phyloP scores from a whole-genome alignment of 1,284 basidiomycete species.

The Rhodotorula sp. region DNA sequence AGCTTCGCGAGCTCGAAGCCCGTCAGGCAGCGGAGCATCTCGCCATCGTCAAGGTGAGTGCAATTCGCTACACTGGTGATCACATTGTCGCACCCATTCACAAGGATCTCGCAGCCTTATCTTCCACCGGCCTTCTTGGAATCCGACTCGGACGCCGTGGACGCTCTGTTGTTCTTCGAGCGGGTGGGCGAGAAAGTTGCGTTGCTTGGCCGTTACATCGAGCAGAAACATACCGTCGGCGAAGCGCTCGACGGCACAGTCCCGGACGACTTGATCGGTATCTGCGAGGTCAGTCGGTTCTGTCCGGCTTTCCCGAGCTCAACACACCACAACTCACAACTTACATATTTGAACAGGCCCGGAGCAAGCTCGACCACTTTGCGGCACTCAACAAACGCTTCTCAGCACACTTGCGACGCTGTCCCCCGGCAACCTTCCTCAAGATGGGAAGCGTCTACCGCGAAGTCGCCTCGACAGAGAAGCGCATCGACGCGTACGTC shows the following conservation, averaged over 20 bases:
- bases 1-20: constrained; percentile 77
- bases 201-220: constrained; percentile 74
- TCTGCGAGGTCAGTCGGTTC: constrained; percentile 69
- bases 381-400: constrained; percentile 83
- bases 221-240: constrained; percentile 74
- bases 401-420: constrained; percentile 70
- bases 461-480: constrained; percentile 84
- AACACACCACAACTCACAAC: neutral
- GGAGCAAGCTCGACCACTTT: constrained; percentile 72
- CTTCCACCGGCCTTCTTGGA: constrained; percentile 80
- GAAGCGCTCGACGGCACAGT: constrained; percentile 75
- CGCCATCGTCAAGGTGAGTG: constrained; percentile 53
- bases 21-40: constrained; percentile 74
- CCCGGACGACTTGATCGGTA: constrained; percentile 75
- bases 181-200: constrained; percentile 79
- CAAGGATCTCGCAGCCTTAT: constrained; percentile 61
- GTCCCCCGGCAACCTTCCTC: constrained; percentile 77
- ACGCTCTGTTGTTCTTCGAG: constrained; percentile 85
- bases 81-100: neutral
- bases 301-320: neutral
- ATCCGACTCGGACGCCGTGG: constrained; percentile 75
- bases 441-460: constrained; percentile 76
- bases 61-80: neutral
- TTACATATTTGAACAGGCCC: constrained; percentile 57
- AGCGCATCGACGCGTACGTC: constrained; percentile 85